Percentiles rank a stretch among this genome's conserved stretches.
phyloP scores from a whole-genome alignment of 2,329 filamentous ascomycete genomes.

The Cladosporium colombiae region DNA sequence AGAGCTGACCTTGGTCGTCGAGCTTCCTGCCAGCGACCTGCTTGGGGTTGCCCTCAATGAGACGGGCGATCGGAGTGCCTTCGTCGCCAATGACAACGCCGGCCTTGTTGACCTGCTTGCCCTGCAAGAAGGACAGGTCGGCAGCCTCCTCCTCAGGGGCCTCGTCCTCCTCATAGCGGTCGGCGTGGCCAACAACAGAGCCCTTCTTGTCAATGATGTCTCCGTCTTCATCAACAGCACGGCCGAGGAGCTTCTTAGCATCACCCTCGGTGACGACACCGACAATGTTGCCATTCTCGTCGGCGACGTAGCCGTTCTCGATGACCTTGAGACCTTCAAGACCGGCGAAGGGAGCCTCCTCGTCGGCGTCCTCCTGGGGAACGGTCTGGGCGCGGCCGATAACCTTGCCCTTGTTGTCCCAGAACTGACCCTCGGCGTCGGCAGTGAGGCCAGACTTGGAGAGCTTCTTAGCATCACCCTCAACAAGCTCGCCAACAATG shows the following conservation, averaged over 20 bases:
- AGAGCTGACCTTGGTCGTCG: slow-evolving; percentile 70
- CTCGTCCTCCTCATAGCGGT: slow-evolving; percentile 59
- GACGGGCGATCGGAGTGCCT: slow-evolving; percentile 58
- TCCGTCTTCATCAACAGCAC: slow-evolving; percentile 53
- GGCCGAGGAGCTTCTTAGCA: slow-evolving; percentile 53
- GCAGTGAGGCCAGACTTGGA: slow-evolving; percentile 49
- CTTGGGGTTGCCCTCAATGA: slow-evolving; percentile 67
- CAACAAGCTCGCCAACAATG: slow-evolving; percentile 51
- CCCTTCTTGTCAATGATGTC: slow-evolving; percentile 57
- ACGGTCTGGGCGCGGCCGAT: slow-evolving; percentile 53
- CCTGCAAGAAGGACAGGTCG: slow-evolving; percentile 49
- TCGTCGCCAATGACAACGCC: slow-evolving; percentile 54
- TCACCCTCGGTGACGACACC: slow-evolving; percentile 53
- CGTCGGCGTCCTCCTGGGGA: slow-evolving; percentile 48
- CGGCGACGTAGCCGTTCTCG: slow-evolving; percentile 52
- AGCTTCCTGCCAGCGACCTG: slow-evolving; percentile 68
- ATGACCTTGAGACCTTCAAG: slow-evolving; percentile 53
- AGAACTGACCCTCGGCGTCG: slow-evolving; percentile 53
- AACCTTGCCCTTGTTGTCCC: slow-evolving; percentile 56
- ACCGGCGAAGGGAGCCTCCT: slow-evolving; percentile 53
- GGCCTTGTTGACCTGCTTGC: slow-evolving; percentile 52
- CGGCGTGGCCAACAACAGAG: slow-evolving; percentile 53
- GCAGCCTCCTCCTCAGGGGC: slow-evolving; percentile 44
- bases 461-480: slow-evolving; percentile 56
- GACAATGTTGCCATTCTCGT: slow-evolving; percentile 53